phyloP scores from a whole-genome alignment of 257 asterid species.

The Rehmannia glutinosa region DNA sequence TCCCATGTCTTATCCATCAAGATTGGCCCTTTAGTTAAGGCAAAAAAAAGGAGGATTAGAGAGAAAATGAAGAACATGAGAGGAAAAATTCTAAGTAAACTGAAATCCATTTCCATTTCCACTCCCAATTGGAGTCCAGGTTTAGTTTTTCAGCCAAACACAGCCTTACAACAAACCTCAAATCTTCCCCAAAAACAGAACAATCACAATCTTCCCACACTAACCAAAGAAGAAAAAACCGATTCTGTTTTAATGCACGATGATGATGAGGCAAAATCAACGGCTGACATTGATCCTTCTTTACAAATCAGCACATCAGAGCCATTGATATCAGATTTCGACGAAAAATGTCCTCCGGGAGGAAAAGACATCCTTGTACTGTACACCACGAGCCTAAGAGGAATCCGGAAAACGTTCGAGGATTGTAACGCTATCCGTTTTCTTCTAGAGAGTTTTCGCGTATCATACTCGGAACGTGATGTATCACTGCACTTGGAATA shows the following conservation, averaged over 20 bases:
- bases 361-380: conserved; percentile 47
- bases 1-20: conserved; percentile 7
- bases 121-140: conserved; percentile 24
- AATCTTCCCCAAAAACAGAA: too few relatives aligned
- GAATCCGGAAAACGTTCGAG: conserved; percentile 70
- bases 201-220: background rate
- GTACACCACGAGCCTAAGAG: conserved; percentile 79
- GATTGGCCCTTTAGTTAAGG: background rate
- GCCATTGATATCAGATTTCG: conserved; percentile 17
- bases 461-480: conserved; percentile 55
- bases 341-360: conserved; percentile 52
- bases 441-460: conserved; percentile 52
- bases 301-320: too few relatives aligned
- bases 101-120: conserved; percentile 45
- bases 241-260: background rate
- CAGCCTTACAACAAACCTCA: conserved; percentile 24
- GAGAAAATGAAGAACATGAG: conserved; percentile 36
- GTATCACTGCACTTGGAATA: conserved; percentile 68
- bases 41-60: too few relatives aligned
- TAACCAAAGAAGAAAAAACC: background rate
- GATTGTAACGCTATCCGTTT: conserved; percentile 58
- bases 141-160: conserved; percentile 18
- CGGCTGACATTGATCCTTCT: conserved; percentile 6
- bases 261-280: conserved; percentile 15
- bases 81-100: conserved; percentile 43